These are phyloP conservation scores for Rhizophagus prolifer DNA, from an alignment of 192 early-diverging fungal species.

Conservation along the genomic window DNA sequence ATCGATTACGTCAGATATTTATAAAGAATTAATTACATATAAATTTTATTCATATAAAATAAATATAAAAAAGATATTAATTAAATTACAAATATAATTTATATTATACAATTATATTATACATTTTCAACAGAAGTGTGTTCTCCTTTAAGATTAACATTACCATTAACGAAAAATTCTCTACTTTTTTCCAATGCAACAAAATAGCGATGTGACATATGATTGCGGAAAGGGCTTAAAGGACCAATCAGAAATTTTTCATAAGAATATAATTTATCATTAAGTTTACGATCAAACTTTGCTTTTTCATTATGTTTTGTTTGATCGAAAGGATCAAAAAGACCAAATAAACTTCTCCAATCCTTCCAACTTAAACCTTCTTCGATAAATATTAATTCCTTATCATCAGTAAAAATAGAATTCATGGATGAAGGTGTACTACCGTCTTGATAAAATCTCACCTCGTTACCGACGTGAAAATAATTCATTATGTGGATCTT, in stretches of 20 bases:
- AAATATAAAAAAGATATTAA: too few relatives aligned
- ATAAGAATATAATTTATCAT: neutral
- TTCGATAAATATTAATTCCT: neutral
- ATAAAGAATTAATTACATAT: too few relatives aligned
- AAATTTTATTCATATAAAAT: too few relatives aligned
- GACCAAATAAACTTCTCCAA: neutral
- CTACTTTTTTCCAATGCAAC: neutral
- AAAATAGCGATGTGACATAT: neutral
- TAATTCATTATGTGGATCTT: neutral
- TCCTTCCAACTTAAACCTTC: neutral
- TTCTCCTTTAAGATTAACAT: too few relatives aligned
- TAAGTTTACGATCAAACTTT: too few relatives aligned
- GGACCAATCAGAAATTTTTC: neutral
- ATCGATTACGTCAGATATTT: too few relatives aligned
- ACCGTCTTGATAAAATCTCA: conserved; percentile 19
- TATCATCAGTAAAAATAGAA: neutral
- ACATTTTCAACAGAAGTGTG: too few relatives aligned
- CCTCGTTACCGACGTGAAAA: conserved; percentile 5
- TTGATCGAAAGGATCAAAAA: neutral
- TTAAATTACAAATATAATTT: too few relatives aligned
- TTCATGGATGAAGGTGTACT: neutral
- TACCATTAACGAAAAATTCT: neutral
- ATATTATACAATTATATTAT: too few relatives aligned
- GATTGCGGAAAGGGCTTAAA: neutral
- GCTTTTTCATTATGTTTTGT: neutral